Percentiles rank a stretch among this genome's conserved stretches.
These are phyloP conservation scores for Cercospora brassicicola DNA, from an alignment of 2,329 filamentous ascomycete genomes.

Conservation along the genomic window DNA sequence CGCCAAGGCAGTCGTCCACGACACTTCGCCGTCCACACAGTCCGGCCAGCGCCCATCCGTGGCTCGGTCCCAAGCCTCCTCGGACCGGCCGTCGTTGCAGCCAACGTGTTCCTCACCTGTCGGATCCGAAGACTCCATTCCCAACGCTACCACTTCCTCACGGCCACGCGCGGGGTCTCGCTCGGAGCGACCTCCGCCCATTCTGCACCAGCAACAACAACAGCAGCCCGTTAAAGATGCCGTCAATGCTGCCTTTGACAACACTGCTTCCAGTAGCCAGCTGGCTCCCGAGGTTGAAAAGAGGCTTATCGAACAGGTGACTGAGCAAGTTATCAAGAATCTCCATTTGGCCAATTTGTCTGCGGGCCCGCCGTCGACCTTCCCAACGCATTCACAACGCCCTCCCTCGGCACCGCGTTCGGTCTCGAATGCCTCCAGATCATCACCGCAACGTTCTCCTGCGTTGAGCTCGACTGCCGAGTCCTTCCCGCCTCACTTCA, in stretches of 20 bases:
- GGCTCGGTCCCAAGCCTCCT: slow-evolving; percentile 8
- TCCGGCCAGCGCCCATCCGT: neutral
- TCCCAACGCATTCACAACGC: slow-evolving; percentile 34
- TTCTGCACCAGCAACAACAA: slow-evolving; percentile 31
- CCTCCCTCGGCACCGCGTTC: slow-evolving; percentile 22
- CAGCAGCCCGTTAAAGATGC: slow-evolving; percentile 57
- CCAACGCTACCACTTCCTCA: slow-evolving; percentile 12
- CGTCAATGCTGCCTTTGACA: slow-evolving; percentile 57
- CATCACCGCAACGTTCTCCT: slow-evolving; percentile 37
- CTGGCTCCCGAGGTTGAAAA: slow-evolving; percentile 62
- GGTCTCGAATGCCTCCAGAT: slow-evolving; percentile 37
- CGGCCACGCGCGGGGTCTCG: slow-evolving; percentile 21
- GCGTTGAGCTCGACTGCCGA: slow-evolving; percentile 41
- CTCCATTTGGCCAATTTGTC: slow-evolving; percentile 31
- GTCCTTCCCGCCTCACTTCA: slow-evolving; percentile 53
- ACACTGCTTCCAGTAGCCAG: slow-evolving; percentile 50
- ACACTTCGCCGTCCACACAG: neutral
- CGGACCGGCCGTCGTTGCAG: slow-evolving; percentile 4
- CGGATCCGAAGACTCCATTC: slow-evolving; percentile 13
- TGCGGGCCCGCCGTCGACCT: slow-evolving; percentile 19
- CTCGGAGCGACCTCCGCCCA: slow-evolving; percentile 18
- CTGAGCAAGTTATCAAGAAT: slow-evolving; percentile 54
- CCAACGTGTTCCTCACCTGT: slow-evolving; percentile 7
- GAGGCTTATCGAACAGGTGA: slow-evolving; percentile 59
- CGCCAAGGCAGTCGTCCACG: neutral